A percentile compares a stretch with the other conserved stretches of the same genome.
Evolutionary conservation across 495 filamentous ascomycete genomes (phyloP).

Genomic region (Trichoderma parareesei): DNA sequence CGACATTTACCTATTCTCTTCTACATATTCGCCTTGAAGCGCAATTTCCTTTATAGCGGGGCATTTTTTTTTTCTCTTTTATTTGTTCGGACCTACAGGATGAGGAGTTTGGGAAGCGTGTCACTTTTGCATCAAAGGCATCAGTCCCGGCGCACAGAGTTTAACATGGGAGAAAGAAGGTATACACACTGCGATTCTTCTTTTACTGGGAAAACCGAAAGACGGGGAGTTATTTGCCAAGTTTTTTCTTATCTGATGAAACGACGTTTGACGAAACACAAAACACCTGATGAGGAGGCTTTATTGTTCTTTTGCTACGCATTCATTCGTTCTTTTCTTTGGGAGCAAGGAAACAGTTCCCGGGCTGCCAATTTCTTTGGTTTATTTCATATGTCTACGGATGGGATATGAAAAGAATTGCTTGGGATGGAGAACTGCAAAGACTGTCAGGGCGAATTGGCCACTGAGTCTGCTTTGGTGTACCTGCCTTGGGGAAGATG

Average conservation of each 20-base stretch:
- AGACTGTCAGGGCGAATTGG: not conserved
- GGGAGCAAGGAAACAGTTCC: not conserved
- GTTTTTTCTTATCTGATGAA: not conserved
- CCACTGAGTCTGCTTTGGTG: not conserved
- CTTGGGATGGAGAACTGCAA: not conserved
- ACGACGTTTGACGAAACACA: not conserved
- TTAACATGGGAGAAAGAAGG: not conserved
- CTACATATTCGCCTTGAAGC: not conserved
- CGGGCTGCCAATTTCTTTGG: not conserved
- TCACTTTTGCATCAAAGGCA: not conserved
- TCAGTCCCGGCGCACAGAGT: slow-evolving; percentile 5
- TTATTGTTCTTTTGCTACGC: not conserved
- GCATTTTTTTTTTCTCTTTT: not conserved
- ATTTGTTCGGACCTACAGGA: not conserved
- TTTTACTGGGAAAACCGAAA: not conserved
- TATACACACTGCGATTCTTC: not conserved
- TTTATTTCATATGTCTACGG: not conserved
- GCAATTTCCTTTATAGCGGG: not conserved
- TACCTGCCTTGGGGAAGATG: not conserved
- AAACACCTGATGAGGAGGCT: not conserved
- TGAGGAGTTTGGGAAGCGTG: slow-evolving; percentile 10
- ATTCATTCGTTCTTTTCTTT: not conserved
- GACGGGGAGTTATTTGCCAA: slow-evolving; percentile 5
- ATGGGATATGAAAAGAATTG: not conserved
- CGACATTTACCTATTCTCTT: not conserved